A percentile compares a stretch with the other conserved stretches of the same genome.
phyloP scores from a whole-genome alignment of 2,329 filamentous ascomycete genomes.

The Leptodontidium sp. region DNA sequence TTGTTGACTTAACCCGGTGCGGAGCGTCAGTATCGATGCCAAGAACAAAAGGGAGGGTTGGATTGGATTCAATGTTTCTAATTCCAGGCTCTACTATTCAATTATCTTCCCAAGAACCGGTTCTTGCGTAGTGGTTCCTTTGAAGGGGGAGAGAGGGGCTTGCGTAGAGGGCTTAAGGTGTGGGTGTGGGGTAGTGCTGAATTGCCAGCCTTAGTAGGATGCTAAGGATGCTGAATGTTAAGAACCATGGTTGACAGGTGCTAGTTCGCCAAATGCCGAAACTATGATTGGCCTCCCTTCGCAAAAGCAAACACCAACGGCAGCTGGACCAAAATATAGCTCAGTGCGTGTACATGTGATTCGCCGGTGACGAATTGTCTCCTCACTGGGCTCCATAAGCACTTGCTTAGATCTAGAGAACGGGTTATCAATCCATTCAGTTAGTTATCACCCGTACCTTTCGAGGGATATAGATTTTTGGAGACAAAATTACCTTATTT shows the following conservation, averaged over 20 bases:
- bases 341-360: neutral
- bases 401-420: neutral
- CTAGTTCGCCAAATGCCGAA: neutral
- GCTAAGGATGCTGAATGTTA: neutral
- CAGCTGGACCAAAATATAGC: neutral
- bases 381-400: neutral
- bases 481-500: neutral
- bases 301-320: neutral
- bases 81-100: neutral
- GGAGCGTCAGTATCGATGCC: neutral
- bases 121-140: neutral
- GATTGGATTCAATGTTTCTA: neutral
- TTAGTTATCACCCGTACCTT: neutral
- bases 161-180: neutral
- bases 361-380: neutral
- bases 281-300: constrained; percentile 3
- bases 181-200: constrained; percentile 7
- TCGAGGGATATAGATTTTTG: neutral
- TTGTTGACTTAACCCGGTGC: neutral
- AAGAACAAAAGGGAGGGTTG: neutral
- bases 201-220: constrained; percentile 3
- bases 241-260: constrained; percentile 13
- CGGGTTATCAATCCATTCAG: neutral
- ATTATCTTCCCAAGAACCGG: no score
- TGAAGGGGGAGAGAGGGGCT: neutral